Evolutionary conservation across 192 early-diverging fungal species (phyloP), one percentile per base, ranked within the genome.

Genomic region (Coemansia sp.): DNA sequence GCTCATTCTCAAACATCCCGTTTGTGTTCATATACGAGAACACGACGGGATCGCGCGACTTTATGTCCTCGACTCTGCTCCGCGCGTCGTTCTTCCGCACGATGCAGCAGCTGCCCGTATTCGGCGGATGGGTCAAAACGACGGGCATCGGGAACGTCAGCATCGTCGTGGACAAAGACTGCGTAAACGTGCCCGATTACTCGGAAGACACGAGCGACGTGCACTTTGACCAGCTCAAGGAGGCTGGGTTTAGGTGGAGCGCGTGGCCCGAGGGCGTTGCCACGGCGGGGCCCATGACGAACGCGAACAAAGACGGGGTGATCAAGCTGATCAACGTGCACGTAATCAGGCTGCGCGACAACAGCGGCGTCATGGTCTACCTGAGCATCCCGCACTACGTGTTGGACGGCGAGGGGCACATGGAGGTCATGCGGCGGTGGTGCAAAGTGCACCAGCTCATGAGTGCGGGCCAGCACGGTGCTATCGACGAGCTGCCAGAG

Each of bases 1-100:
- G 64, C 0, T 78, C 75, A 25, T 78, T 71, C 42, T 66, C 69
- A 31, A 78, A 78, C 54, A 78, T 78, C 22, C 75, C 69, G 7
- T 71, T 71, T 65, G 75, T 78, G 14, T 71, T 71, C 48, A 67
- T 78, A 21, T 78, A 64, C 47, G 58, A 71, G 25, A 78, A 78
- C 42, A 60, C 35, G 10, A 28, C 25, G 4, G 45, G n/a, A 1
- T 27, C 52, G 2, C 5, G 32, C 24, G 51, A 61, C 9, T 78
- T 78, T 45, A 78, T 78, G 75, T 44, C 57, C 0, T 27, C 60
- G 19, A 54, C 51, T 6, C 12, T 56, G 19, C 53, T 78, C 8
- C 45, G 45, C 27, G 47, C 60, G 12, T 64, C 75, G 22, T 78
- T 78, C 35, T 71, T 52, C 43, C 40, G 53, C 25, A 68, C 65